Conservation (phyloP, 2,329 filamentous ascomycete genomes). For the Tympanopsis confertula region DNA sequence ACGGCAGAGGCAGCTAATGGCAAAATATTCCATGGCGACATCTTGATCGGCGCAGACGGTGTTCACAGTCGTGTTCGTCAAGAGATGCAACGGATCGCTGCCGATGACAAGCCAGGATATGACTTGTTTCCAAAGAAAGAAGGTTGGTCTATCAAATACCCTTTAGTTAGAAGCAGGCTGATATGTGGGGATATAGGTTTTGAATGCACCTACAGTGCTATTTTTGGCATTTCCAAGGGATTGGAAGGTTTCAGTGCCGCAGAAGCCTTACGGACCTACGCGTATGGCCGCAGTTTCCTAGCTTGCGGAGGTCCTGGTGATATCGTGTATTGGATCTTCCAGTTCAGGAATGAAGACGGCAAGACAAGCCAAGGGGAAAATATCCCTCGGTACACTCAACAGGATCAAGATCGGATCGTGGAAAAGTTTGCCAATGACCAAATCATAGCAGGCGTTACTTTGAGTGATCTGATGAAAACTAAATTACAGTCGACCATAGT, state of each 20-base stretch:
- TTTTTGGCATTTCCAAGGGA: background rate
- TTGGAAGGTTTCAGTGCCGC: background rate
- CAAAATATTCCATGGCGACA: background rate
- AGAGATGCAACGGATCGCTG: background rate
- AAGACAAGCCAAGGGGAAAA: background rate
- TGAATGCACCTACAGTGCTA: background rate
- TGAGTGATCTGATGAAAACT: background rate
- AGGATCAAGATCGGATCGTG: background rate
- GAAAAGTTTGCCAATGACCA: background rate
- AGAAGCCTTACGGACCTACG: background rate
- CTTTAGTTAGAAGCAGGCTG: too few species aligned
- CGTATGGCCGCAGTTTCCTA: background rate
- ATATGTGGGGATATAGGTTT: too few species aligned
- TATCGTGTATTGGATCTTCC: background rate
- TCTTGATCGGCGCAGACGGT: slow-evolving; percentile 8
- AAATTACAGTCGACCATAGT: background rate
- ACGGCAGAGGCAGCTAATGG: background rate
- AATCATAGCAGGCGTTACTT: background rate
- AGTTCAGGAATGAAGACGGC: background rate
- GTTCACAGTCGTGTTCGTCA: slow-evolving; percentile 1
- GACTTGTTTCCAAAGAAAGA: too few species aligned
- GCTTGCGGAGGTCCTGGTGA: background rate
- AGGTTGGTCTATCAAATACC: too few species aligned
- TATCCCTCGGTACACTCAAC: background rate
- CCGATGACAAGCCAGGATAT: too few species aligned